Evolutionary conservation across 345 rosid species (phyloP).

Genomic region (Gossypium ekmanianum): DNA sequence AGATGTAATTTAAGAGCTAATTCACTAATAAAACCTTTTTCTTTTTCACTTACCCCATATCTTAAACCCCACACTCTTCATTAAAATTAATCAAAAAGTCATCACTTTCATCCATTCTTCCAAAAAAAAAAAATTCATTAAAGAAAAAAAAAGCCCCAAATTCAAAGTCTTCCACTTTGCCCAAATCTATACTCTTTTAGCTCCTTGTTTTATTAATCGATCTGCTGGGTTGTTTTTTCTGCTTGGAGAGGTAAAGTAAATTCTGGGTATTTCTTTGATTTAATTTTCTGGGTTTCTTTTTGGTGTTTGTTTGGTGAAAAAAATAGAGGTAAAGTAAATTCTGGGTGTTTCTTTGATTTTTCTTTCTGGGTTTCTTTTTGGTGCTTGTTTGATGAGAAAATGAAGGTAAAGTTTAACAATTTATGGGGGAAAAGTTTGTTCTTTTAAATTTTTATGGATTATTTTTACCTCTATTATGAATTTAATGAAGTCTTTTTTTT

Average conservation of each 20-base stretch:
- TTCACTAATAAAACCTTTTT: too few species aligned
- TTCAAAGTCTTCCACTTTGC: neutral
- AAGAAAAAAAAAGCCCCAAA: too few species aligned
- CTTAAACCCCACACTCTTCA: neutral
- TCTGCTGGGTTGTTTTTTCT: neutral
- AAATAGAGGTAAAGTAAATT: constrained; percentile 19
- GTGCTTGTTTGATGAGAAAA: neutral
- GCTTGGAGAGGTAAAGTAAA: constrained; percentile 16
- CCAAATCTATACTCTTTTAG: neutral
- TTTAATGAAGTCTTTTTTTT: neutral
- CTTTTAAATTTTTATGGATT: neutral
- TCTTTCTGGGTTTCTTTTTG: neutral
- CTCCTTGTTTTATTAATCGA: neutral
- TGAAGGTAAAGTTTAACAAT: neutral
- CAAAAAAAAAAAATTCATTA: neutral
- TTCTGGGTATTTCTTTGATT: neutral
- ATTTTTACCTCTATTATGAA: neutral
- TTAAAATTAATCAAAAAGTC: neutral
- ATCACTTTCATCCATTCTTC: constrained; percentile 1
- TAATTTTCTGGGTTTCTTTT: neutral
- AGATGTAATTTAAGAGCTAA: too few species aligned
- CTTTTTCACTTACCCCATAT: neutral
- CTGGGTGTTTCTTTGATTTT: neutral
- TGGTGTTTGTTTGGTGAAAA: neutral
- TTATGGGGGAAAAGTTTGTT: neutral